Evolutionary conservation across 495 filamentous ascomycete genomes (phyloP).

Genomic region (Aspergillus ostianus): DNA sequence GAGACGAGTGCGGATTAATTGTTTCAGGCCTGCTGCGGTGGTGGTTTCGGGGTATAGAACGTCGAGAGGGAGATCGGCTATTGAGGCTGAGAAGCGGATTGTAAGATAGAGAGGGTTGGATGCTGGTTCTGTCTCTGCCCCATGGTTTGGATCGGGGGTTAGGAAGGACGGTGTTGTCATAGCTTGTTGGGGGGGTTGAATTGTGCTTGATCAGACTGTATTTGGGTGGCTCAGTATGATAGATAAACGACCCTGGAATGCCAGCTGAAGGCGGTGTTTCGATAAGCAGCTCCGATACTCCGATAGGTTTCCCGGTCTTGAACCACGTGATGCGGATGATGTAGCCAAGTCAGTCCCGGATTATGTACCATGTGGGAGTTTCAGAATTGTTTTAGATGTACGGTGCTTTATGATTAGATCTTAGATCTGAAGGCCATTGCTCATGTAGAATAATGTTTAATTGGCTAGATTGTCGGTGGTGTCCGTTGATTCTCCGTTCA

Average conservation of each 20-base stretch:
- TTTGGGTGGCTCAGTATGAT: background rate
- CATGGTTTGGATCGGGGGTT: background rate
- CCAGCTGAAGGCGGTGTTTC: slow-evolving; percentile 2
- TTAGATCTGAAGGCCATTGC: no score
- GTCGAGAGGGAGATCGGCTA: slow-evolving; percentile 79
- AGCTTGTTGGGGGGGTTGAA: background rate
- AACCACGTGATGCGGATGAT: slow-evolving; percentile 16
- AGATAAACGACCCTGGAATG: background rate
- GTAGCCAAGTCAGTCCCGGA: background rate
- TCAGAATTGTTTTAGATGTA: no score
- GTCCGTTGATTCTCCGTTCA: background rate
- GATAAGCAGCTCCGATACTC: slow-evolving; percentile 6
- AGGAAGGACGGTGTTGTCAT: slow-evolving; percentile 12
- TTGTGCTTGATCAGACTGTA: background rate
- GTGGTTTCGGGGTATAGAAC: slow-evolving; percentile 64
- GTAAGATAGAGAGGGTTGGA: slow-evolving; percentile 63
- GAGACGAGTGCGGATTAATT: slow-evolving; percentile 73
- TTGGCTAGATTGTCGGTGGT: background rate
- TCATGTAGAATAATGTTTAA: background rate
- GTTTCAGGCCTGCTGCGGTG: slow-evolving; percentile 73
- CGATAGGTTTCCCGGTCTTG: slow-evolving; percentile 2
- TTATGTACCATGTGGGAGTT: no score
- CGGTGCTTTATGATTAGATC: no score
- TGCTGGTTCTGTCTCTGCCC: slow-evolving; percentile 21
- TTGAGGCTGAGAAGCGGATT: slow-evolving; percentile 82